A percentile compares a stretch with the other conserved stretches of the same genome.
phyloP scores from a whole-genome alignment of 2,329 filamentous ascomycete genomes.

The Graphium sp. region DNA sequence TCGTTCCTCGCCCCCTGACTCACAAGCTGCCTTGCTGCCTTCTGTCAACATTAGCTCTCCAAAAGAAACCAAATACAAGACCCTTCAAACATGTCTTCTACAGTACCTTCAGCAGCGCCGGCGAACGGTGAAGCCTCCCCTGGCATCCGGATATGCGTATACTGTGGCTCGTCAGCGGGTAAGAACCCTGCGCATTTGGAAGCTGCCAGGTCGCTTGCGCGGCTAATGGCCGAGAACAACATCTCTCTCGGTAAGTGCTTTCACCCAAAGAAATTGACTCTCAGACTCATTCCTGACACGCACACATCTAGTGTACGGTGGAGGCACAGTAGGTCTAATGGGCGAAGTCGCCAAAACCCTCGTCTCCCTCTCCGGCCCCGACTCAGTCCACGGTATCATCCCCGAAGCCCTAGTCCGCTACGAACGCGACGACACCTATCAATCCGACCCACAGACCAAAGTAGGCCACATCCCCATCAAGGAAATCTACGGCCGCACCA shows the following conservation, averaged over 20 bases:
- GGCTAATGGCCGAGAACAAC: slow-evolving; percentile 55
- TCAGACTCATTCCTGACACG: neutral
- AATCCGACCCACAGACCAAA: slow-evolving; percentile 12
- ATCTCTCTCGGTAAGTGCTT: slow-evolving; percentile 49
- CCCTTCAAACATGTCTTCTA: too few relatives aligned
- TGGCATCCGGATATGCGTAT: slow-evolving; percentile 68
- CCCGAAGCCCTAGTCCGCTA: slow-evolving; percentile 67
- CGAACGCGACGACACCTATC: slow-evolving; percentile 39
- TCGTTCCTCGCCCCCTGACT: too few relatives aligned
- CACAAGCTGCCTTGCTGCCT: too few relatives aligned
- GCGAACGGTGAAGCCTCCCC: too few relatives aligned
- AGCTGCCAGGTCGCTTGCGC: slow-evolving; percentile 61
- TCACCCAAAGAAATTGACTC: neutral
- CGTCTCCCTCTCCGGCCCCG: slow-evolving; percentile 64
- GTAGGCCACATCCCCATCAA: slow-evolving; percentile 46
- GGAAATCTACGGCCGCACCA: slow-evolving; percentile 61
- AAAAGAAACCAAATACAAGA: too few relatives aligned
- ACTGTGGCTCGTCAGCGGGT: slow-evolving; percentile 73
- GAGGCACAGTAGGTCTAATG: slow-evolving; percentile 90
- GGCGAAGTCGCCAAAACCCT: slow-evolving; percentile 81
- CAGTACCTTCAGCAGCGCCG: too few relatives aligned
- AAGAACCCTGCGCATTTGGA: slow-evolving; percentile 58
- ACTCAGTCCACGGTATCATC: slow-evolving; percentile 83
- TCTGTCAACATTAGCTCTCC: too few relatives aligned
- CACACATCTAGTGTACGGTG: slow-evolving; percentile 58